phyloP scores from a whole-genome alignment of 2,329 filamentous ascomycete species.

The Xylariaceae sp. region DNA sequence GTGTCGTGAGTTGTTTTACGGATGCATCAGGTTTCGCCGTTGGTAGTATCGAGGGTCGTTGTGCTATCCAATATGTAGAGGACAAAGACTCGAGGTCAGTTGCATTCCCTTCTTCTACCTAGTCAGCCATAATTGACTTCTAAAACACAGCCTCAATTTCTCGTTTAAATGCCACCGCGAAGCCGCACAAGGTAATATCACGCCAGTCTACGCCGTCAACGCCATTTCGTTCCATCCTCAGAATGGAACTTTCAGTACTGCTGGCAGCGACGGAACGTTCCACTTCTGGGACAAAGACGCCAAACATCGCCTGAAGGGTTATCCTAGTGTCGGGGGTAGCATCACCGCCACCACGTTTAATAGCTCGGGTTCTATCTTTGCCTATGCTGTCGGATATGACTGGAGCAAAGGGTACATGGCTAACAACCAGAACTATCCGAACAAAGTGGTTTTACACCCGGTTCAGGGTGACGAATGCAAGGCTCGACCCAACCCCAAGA shows the following conservation, averaged over 20 bases:
- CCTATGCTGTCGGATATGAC: slow-evolving; percentile 90
- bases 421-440: slow-evolving; percentile 69
- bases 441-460: slow-evolving; percentile 81
- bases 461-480: slow-evolving; percentile 59
- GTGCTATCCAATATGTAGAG: slow-evolving; percentile 96
- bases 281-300: slow-evolving; percentile 95
- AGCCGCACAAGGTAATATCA: slow-evolving; percentile 64
- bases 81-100: slow-evolving; percentile 77
- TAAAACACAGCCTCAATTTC: slow-evolving; percentile 68
- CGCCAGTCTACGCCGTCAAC: slow-evolving; percentile 92
- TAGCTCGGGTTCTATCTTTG: slow-evolving; percentile 74
- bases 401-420: slow-evolving; percentile 94
- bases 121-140: slow-evolving; percentile 5
- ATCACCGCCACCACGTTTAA: slow-evolving; percentile 94
- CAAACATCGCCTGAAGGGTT: slow-evolving; percentile 85
- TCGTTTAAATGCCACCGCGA: slow-evolving; percentile 99
- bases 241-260: slow-evolving; percentile 97
- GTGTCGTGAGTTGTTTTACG: slow-evolving; percentile 89
- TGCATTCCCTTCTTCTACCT: not conserved
- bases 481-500: slow-evolving; percentile 54
- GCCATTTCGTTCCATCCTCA: slow-evolving; percentile 95
- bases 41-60: slow-evolving; percentile 92
- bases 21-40: slow-evolving; percentile 91
- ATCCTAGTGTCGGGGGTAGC: slow-evolving; percentile 73
- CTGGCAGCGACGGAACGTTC: slow-evolving; percentile 92